phyloP scores from a whole-genome alignment of 768 basidiomycete genomes.

The Tylopilus balloui region DNA sequence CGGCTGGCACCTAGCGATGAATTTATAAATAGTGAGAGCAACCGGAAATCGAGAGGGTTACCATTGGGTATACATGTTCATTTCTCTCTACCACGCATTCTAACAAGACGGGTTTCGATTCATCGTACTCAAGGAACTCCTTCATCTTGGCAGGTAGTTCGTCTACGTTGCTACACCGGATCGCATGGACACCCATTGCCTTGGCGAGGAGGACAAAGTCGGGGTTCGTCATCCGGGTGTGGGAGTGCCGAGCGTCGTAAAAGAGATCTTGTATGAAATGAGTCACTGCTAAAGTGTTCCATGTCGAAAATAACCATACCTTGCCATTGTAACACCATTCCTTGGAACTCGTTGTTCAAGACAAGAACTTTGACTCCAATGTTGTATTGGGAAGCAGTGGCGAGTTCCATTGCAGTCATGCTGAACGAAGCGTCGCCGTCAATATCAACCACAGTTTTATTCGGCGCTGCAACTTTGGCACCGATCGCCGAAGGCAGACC shows the following conservation, averaged over 20 bases:
- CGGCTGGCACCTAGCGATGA: conserved; percentile 67
- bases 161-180: conserved; percentile 61
- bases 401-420: conserved; percentile 99
- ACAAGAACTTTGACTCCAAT: conserved; percentile 95
- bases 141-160: conserved; percentile 96
- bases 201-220: conserved; percentile 88
- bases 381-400: conserved; percentile 83
- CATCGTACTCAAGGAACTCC: conserved; percentile 95
- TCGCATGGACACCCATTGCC: conserved; percentile 90
- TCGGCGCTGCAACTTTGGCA: conserved; percentile 92
- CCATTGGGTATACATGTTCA: conserved; percentile 93
- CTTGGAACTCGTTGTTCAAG: conserved; percentile 96
- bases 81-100: conserved; percentile 83
- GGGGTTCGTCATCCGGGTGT: conserved; percentile 93
- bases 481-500: conserved; percentile 93
- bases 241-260: conserved; percentile 95
- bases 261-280: conserved; percentile 64
- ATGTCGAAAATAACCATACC: conserved; percentile 42
- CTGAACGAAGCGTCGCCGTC: conserved; percentile 98
- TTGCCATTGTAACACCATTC: conserved; percentile 99
- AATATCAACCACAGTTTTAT: conserved; percentile 92
- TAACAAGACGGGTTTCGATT: conserved; percentile 79
- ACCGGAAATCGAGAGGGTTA: conserved; percentile 29
- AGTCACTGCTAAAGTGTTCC: not conserved
- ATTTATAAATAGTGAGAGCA: not conserved